Conservation (phyloP, 83 land plant genomes). For the Diphasiastrum complanatum region DNA sequence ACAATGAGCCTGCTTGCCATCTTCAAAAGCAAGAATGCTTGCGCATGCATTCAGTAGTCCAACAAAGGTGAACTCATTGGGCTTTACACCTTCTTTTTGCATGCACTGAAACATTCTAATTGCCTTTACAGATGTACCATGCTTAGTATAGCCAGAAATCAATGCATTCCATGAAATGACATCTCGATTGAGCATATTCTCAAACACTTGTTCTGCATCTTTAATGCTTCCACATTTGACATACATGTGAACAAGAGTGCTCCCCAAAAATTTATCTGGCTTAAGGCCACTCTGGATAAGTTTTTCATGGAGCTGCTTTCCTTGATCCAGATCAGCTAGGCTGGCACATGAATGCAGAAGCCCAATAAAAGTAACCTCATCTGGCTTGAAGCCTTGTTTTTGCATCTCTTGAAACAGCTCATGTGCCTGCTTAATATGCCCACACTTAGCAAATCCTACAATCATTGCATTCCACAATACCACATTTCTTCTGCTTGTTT, state of each 20-base stretch:
- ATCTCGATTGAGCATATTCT: background rate
- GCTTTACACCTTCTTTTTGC: background rate
- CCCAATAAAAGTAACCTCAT: background rate
- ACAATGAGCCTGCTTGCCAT: background rate
- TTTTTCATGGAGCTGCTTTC: background rate
- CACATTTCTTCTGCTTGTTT: background rate
- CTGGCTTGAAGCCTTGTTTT: background rate
- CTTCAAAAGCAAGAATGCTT: background rate
- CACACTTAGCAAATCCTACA: background rate
- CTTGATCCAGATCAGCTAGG: background rate
- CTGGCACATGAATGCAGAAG: background rate
- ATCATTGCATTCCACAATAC: constrained; percentile 1
- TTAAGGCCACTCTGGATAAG: background rate
- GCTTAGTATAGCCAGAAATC: background rate
- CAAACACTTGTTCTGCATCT: background rate
- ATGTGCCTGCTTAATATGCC: background rate
- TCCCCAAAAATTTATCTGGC: background rate
- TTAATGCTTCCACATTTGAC: background rate
- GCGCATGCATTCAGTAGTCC: background rate
- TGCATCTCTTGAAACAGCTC: background rate
- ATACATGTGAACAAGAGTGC: background rate
- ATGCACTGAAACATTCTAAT: background rate
- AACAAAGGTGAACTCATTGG: background rate
- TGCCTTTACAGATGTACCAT: background rate
- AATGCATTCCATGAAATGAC: background rate